Conservation (phyloP, 805 yeast species). For the Lipomyces yamanashiensis region DNA sequence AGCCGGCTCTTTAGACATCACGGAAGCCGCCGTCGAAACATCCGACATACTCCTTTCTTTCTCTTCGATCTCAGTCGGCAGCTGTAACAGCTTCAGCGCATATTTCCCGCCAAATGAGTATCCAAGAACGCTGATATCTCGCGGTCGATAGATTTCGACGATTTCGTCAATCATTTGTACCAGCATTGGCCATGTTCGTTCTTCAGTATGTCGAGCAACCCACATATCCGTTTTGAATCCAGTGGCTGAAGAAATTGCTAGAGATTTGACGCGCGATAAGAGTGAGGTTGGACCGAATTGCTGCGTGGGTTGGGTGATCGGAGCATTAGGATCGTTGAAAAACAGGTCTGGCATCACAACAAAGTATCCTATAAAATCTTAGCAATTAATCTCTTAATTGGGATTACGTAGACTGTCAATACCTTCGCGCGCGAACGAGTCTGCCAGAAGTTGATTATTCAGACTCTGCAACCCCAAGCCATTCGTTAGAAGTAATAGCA, state of each 20-base stretch:
- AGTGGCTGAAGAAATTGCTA: conserved; percentile 40
- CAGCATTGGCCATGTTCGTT: conserved; percentile 41
- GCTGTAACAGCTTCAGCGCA: conserved; percentile 42
- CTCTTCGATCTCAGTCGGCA: conserved; percentile 4
- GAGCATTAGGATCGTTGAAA: conserved; percentile 41
- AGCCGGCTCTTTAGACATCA: background rate
- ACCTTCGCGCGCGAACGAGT: conserved; percentile 39
- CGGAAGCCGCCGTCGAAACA: background rate
- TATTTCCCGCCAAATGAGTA: conserved; percentile 46
- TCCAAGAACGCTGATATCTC: conserved; percentile 42
- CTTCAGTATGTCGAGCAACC: conserved; percentile 45
- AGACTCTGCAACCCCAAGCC: conserved; percentile 43
- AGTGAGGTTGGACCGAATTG: conserved; percentile 14
- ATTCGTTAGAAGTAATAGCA: conserved; percentile 41
- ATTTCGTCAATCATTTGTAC: conserved; percentile 41
- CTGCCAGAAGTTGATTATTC: conserved; percentile 43
- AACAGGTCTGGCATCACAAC: conserved; percentile 45
- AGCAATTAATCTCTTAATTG: too few species aligned
- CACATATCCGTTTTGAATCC: conserved; percentile 47
- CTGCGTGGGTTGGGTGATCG: conserved; percentile 12
- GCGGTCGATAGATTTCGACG: conserved; percentile 41
- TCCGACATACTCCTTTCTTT: background rate
- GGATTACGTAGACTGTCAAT: background rate
- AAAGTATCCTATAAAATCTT: conserved; percentile 36
- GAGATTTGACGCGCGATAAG: conserved; percentile 37